Evolutionary conservation across 163 green algal species (phyloP).

Genomic region (Dunaliella salina): DNA sequence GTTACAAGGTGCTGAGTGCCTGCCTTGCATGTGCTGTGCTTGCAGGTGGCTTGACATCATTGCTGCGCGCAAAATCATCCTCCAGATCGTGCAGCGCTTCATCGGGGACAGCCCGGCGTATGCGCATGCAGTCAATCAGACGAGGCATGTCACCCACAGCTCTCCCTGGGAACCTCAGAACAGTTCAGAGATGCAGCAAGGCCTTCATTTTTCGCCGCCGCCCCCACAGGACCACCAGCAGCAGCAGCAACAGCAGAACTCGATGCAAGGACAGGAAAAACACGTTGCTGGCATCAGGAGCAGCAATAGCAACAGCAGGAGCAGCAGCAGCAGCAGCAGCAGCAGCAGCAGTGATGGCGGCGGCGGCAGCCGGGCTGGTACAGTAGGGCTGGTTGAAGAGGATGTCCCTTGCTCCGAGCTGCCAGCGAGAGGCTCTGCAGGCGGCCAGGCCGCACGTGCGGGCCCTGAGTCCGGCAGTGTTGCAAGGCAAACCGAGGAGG

Average conservation of each 20-base stretch:
- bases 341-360: background rate
- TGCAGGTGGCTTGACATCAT: background rate
- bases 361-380: background rate
- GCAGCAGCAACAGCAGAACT: slow-evolving; percentile 6
- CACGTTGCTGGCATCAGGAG: background rate
- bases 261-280: background rate
- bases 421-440: too few relatives aligned
- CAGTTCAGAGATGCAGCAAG: too few relatives aligned
- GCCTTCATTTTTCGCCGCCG: too few relatives aligned
- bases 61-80: background rate
- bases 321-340: background rate
- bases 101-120: background rate
- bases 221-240: background rate
- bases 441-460: too few relatives aligned
- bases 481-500: too few relatives aligned
- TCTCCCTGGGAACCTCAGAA: background rate
- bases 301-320: slow-evolving; percentile 3
- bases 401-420: too few relatives aligned
- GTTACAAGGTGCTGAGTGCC: background rate
- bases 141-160: background rate
- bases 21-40: background rate
- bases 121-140: background rate
- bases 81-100: background rate
- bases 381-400: too few relatives aligned
- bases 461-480: too few relatives aligned